These are phyloP conservation scores for Amanita pallidorosea DNA, from an alignment of 768 basidiomycete species.

Conservation along the genomic window DNA sequence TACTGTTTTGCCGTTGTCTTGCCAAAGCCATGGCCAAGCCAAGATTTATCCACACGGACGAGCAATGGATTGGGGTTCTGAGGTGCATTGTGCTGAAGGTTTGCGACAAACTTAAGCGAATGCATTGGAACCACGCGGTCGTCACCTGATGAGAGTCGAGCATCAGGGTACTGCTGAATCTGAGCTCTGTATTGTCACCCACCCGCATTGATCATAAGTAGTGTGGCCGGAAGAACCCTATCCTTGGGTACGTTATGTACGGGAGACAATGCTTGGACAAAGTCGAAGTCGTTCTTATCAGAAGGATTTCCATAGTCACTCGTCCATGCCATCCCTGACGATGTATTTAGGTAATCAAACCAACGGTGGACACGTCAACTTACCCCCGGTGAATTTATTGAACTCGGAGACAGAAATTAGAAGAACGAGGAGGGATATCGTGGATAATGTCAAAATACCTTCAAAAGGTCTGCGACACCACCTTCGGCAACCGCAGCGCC, in stretches of 20 bases:
- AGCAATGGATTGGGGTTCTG: constrained; percentile 65
- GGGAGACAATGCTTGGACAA: constrained; percentile 71
- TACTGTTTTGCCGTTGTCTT: constrained; percentile 65
- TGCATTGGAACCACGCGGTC: constrained; percentile 80
- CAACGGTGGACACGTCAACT: constrained; percentile 6
- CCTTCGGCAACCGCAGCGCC: constrained; percentile 74
- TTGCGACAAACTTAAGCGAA: constrained; percentile 73
- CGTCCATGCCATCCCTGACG: constrained; percentile 59
- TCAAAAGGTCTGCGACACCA: constrained; percentile 70
- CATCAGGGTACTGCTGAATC: not conserved
- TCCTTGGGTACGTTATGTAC: constrained; percentile 65
- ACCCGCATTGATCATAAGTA: constrained; percentile 73
- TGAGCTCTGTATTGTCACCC: constrained; percentile 16
- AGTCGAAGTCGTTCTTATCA: constrained; percentile 70
- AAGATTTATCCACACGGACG: constrained; percentile 66
- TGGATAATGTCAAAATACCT: constrained; percentile 30
- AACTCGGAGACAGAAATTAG: constrained; percentile 31
- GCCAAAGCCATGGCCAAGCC: constrained; percentile 67
- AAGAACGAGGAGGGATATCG: not conserved
- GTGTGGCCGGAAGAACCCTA: constrained; percentile 49
- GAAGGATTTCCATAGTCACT: constrained; percentile 73
- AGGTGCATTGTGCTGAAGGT: constrained; percentile 53
- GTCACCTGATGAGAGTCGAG: constrained; percentile 38
- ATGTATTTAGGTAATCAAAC: not conserved
- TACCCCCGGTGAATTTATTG: constrained; percentile 65